Evolutionary conservation across 1,284 basidiomycete genomes (phyloP).

Genomic region (Fomitopsis pinicola): DNA sequence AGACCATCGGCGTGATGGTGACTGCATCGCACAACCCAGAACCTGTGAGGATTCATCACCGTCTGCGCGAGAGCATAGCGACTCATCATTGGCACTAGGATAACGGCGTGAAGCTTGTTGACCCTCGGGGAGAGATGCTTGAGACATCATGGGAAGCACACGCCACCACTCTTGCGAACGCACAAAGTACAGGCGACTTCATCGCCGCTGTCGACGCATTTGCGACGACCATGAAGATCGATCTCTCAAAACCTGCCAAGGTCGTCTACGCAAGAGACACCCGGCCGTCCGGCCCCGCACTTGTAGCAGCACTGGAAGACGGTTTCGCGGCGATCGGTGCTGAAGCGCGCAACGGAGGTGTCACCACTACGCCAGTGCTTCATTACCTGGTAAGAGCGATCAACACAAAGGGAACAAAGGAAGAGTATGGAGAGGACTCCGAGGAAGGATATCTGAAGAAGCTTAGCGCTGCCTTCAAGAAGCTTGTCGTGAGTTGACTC

Average conservation of each 20-base stretch:
- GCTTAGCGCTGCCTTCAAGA: constrained; percentile 82
- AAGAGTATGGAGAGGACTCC: constrained; percentile 80
- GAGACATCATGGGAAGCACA: constrained; percentile 90
- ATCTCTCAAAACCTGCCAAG: constrained; percentile 71
- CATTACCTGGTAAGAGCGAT: constrained; percentile 93
- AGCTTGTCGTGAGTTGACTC: constrained; percentile 66
- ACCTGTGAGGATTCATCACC: constrained; percentile 37
- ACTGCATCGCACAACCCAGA: constrained; percentile 99
- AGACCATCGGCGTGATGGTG: constrained; percentile 96
- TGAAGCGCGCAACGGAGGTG: constrained; percentile 66
- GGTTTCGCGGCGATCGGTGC: constrained; percentile 74
- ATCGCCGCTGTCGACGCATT: constrained; percentile 64
- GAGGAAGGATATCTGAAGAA: constrained; percentile 88
- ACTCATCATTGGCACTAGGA: constrained; percentile 52
- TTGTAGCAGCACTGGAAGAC: constrained; percentile 82
- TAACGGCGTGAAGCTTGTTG: constrained; percentile 98
- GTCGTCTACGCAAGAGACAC: constrained; percentile 95
- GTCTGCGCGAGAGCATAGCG: not conserved
- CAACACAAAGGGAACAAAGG: constrained; percentile 78
- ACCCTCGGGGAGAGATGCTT: constrained; percentile 99
- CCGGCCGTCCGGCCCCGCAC: constrained; percentile 79
- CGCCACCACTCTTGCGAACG: constrained; percentile 90
- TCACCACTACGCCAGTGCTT: constrained; percentile 93
- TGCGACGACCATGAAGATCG: constrained; percentile 69
- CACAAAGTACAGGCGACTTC: constrained; percentile 70